These are phyloP conservation scores for Thermothelomyces thermophilus DNA, from an alignment of 2,329 filamentous ascomycete species.

Conservation along the genomic window DNA sequence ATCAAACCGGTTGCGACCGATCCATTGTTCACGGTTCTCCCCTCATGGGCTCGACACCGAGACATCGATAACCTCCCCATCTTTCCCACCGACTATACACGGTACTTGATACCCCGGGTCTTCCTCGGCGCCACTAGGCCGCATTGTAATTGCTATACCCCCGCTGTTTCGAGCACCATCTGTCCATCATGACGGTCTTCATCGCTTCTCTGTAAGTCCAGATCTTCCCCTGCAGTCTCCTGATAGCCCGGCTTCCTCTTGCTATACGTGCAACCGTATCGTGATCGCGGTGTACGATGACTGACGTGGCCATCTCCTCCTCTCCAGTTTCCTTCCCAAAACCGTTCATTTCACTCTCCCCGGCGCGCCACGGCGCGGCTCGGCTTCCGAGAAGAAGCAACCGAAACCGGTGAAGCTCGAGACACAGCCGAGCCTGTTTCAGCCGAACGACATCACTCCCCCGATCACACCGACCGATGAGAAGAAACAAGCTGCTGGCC, in stretches of 20 bases:
- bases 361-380: constrained; percentile 40
- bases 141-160: background rate
- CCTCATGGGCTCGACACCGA: constrained; percentile 11
- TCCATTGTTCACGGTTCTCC: background rate
- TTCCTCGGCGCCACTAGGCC: background rate
- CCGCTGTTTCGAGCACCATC: background rate
- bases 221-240: background rate
- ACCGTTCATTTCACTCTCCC: constrained; percentile 80
- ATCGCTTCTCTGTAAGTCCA: constrained; percentile 38
- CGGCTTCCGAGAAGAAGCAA: constrained; percentile 28
- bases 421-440: constrained; percentile 48
- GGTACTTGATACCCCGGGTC: background rate
- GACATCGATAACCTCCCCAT: constrained; percentile 10
- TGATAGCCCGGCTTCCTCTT: background rate
- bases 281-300: background rate
- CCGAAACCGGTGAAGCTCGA: constrained; percentile 24
- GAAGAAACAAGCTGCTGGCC: constrained; percentile 34
- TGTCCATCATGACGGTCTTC: constrained; percentile 44
- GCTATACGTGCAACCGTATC: too few species aligned
- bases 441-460: constrained; percentile 40
- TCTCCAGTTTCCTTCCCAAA: constrained; percentile 75
- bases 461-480: constrained; percentile 51
- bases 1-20: too few species aligned
- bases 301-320: background rate
- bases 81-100: background rate